Base-by-base conservation (phyloP, 371 early-diverging fungal species). In the Syncephalastrum sp. region DNA sequence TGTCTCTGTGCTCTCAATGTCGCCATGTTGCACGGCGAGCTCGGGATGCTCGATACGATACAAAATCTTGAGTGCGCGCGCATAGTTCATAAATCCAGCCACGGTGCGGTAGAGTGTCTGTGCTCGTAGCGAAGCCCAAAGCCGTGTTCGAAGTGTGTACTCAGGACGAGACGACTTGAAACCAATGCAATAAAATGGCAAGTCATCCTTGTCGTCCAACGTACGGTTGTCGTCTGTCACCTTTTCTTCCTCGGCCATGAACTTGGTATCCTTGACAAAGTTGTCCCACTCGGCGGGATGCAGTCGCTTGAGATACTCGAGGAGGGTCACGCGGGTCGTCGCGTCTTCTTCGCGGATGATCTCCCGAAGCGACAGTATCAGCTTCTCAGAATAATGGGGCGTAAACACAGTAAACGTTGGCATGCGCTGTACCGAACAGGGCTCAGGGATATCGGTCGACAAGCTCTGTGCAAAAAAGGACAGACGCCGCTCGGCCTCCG, bases 71-170 rank as follows among this genome's bases (percentile, higher is more conserved):
- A 94, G 74, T 3, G 94, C 92, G 53, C 90, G 86, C 42, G 87
- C 81, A 67, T 94, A 93, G 61, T 93, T 93, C 94, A 93, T 93
- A 58, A 93, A 92, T 1, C 95, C 94, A 46, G 90, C 87, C 15
- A 94, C 87, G 8, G 94, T 94, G 17, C 94, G 86, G 60, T 90
- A 94, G 50, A 95, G 74, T 0, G 95, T 95, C 70, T 94, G 94
- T 25, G 92, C 89, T 17, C 93, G 86, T 19, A 93, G 72, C 0
- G 93, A 93, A 1, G 94, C 94, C 93, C 94, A 95, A 23, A 93
- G 85, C 7, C 94, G 87, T 3, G 92, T 93, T 27, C 93, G 82
- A 42, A 93, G 79, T 0, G 91, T 90, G 50, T 87, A 91, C 69
- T 92, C 91, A 7, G 92, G 90, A 1, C 91, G 84, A 1, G 91